Conservation (phyloP, 2,329 filamentous ascomycete genomes). For the Fusarium musae region DNA sequence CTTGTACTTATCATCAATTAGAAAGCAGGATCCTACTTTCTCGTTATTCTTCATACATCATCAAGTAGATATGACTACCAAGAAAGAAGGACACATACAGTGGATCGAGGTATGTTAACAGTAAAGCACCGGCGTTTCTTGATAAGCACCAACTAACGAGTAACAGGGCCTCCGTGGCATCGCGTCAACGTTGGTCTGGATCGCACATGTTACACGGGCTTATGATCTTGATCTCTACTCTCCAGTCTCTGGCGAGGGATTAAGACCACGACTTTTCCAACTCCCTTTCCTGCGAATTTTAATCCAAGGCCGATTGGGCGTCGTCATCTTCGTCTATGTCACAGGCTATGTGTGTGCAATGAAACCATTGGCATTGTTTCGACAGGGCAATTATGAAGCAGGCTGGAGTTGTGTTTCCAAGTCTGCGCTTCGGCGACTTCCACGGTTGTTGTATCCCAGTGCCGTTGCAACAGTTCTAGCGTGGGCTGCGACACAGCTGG, state of each 20-base stretch:
- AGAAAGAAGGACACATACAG: background rate
- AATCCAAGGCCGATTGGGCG: background rate
- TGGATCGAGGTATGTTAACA: background rate
- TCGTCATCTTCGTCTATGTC: background rate
- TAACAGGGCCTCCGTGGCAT: background rate
- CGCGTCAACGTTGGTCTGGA: background rate
- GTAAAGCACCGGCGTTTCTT: background rate
- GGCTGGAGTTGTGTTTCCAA: background rate
- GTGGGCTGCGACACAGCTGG: background rate
- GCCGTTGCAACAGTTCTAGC: background rate
- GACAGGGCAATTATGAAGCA: background rate
- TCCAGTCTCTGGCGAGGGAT: background rate
- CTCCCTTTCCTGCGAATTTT: background rate
- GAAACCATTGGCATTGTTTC: background rate
- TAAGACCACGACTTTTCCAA: background rate
- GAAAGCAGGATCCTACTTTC: rapidly evolving
- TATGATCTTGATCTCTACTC: background rate
- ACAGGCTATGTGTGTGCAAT: background rate
- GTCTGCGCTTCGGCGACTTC: background rate
- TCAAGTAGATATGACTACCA: background rate
- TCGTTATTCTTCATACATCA: no score
- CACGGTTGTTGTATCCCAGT: background rate
- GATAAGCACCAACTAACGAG: background rate
- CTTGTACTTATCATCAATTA: background rate
- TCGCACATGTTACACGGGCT: background rate